These are phyloP conservation scores for Dactylellina sp. DNA, from an alignment of 2,329 filamentous ascomycete genomes.

Conservation along the genomic window DNA sequence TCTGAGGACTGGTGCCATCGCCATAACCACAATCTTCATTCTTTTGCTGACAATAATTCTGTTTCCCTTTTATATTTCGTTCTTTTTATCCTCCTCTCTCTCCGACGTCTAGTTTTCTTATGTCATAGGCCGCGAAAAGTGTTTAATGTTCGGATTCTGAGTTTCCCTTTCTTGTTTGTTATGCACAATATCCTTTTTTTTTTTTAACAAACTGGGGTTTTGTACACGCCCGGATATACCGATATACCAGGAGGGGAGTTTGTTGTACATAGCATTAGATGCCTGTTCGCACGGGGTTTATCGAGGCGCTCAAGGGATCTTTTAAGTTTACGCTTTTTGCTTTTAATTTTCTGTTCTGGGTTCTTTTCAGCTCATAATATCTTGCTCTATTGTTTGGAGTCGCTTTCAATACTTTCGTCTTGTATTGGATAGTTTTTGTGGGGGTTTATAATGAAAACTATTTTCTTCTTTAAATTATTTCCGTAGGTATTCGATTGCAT, in stretches of 20 bases:
- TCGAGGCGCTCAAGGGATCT: slow-evolving; percentile 1
- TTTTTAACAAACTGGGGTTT: neutral
- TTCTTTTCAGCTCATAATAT: too few relatives aligned
- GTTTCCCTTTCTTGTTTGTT: neutral
- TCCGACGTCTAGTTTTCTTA: neutral
- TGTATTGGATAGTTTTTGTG: neutral
- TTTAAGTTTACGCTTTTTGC: neutral
- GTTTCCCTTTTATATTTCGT: slow-evolving; percentile 8
- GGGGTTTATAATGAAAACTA: neutral
- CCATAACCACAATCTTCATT: neutral
- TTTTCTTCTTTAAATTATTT: neutral
- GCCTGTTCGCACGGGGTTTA: slow-evolving; percentile 1
- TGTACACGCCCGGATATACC: slow-evolving; percentile 8
- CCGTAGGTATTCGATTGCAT: neutral
- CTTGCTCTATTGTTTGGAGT: too few relatives aligned
- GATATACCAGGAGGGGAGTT: slow-evolving; percentile 10
- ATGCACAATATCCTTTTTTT: neutral
- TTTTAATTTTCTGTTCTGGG: too few relatives aligned
- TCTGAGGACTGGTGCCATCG: too few relatives aligned
- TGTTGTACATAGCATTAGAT: slow-evolving; percentile 24
- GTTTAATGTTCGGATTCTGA: slow-evolving; percentile 15
- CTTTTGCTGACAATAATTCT: neutral
- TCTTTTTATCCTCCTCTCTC: neutral
- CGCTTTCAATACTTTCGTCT: neutral
- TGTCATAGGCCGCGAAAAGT: slow-evolving; percentile 14